Evolutionary conservation across 1,284 basidiomycete species (phyloP).

Genomic region (Cutaneotrichosporon mucoides): DNA sequence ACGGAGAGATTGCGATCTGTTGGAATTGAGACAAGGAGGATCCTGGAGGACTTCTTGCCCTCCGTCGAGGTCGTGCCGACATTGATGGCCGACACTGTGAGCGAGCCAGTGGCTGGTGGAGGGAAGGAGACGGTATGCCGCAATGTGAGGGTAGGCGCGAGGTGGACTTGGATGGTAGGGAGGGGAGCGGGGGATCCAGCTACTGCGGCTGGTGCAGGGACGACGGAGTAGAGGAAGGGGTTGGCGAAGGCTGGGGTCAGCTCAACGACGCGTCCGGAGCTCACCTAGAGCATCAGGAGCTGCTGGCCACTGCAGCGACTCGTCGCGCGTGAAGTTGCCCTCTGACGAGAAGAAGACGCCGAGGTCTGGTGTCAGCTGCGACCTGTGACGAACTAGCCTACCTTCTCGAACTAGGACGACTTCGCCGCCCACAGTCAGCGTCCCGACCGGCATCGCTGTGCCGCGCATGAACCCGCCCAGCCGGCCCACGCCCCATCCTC

Average conservation of each 20-base stretch:
- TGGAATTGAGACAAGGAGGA: conserved; percentile 66
- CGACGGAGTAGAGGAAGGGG: conserved; percentile 77
- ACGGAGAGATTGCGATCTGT: conserved; percentile 61
- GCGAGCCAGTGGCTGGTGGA: conserved; percentile 24
- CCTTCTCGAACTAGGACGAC: conserved; percentile 75
- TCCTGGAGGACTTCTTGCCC: conserved; percentile 1
- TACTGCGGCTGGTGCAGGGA: conserved; percentile 53
- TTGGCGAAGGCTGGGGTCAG: conserved; percentile 62
- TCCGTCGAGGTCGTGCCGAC: neutral
- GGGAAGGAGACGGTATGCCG: conserved; percentile 67
- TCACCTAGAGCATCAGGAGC: conserved; percentile 75
- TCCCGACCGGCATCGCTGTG: conserved; percentile 61
- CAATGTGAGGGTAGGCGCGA: conserved; percentile 64
- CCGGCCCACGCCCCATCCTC: conserved; percentile 10
- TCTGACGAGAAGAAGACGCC: conserved; percentile 69
- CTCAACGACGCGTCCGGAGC: conserved; percentile 14
- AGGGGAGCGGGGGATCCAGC: conserved; percentile 43
- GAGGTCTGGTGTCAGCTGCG: conserved; percentile 54
- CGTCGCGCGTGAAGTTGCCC: conserved; percentile 60
- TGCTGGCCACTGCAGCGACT: conserved; percentile 69
- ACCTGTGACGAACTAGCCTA: conserved; percentile 51
- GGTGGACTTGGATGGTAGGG: conserved; percentile 70
- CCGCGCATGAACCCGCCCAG: conserved; percentile 45
- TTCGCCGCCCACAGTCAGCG: conserved; percentile 61
- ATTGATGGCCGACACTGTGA: conserved; percentile 15